Evolutionary conservation across 2,329 filamentous ascomycete genomes (phyloP), one percentile per base, ranked within the genome.

Genomic region (Ascochyta koolunga): DNA sequence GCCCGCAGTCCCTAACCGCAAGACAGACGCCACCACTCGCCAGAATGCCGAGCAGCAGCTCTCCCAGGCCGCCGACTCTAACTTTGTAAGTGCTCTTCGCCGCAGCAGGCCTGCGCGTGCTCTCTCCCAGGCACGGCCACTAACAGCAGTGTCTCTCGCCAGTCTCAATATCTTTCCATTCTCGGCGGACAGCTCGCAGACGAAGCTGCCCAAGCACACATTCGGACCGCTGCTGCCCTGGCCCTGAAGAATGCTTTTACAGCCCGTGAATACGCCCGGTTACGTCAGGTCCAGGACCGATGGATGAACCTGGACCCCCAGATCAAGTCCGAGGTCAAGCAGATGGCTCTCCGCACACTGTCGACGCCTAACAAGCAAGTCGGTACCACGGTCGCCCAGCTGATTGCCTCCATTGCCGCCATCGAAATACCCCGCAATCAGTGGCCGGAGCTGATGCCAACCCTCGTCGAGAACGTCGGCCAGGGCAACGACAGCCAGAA

Each of bases 231-330:
- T 66, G 95, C 95, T 69, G 95, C 93, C 86, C 86, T 99, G 68
- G 93, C 95, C 67, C 83, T 99, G 72, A 99, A 99, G 82, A 99
- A 99, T 83, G 90, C 95, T 70, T 98, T 99, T 81, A 91, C 91
- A 72, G 90, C 93, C 71, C 89, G 95, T 82, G 95, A 99, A 78
- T 88, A 88, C 71, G 81, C 86, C 70, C 89, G 92, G 73, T 87
- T 96, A 79, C 89, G 90, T 73, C 90, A 96, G 75, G 86, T 98
- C 54, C 95, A 98, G 80, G 84, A 87, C 72, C 92, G 96, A 88
- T 99, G 95, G 95, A 82, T 95, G 59, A 86, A 88, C 75, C 87
- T 93, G 64, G 89, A 91, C 70, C 82, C 86, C 65, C 86, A 89
- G 57, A 90, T 92, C 70, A 97, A 96, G 85, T 83, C 81, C 60